phyloP scores from a whole-genome alignment of 352 stramenopile species.

The Salisapilia sapeloensis region DNA sequence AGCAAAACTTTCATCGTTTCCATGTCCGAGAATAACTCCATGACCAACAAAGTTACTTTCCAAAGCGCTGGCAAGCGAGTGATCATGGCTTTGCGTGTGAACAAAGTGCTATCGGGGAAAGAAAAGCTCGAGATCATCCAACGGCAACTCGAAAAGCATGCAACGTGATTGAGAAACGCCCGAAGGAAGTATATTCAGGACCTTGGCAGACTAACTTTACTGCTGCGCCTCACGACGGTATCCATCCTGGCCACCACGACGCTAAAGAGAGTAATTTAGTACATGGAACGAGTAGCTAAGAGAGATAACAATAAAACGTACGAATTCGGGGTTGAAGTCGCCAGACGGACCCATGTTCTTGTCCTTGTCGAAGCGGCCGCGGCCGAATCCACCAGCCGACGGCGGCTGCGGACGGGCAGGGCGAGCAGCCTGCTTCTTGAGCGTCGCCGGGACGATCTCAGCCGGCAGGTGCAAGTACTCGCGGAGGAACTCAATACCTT shows the following conservation, averaged over 20 bases:
- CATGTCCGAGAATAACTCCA: not conserved
- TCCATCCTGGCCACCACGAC: conserved; percentile 63
- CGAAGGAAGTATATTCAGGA: too few relatives aligned
- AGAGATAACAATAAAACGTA: conserved; percentile 12
- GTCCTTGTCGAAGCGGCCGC: conserved; percentile 80
- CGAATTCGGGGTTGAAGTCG: conserved; percentile 82
- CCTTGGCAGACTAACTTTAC: too few relatives aligned
- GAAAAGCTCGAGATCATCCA: conserved; percentile 49
- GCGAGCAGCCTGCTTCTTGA: conserved; percentile 92
- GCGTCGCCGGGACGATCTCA: conserved; percentile 97
- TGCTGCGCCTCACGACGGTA: conserved; percentile 78
- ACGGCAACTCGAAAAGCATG: conserved; percentile 21
- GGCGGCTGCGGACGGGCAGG: conserved; percentile 65
- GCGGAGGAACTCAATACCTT: conserved; percentile 98
- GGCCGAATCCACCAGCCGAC: conserved; percentile 56
- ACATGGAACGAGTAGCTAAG: too few relatives aligned
- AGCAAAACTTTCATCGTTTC: too few relatives aligned
- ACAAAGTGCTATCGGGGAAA: conserved; percentile 15
- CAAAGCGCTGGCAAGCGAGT: conserved; percentile 43
- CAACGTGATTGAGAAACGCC: too few relatives aligned
- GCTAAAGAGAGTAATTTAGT: too few relatives aligned
- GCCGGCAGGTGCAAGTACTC: conserved; percentile 95
- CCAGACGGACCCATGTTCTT: conserved; percentile 77
- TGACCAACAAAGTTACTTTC: conserved; percentile 4
- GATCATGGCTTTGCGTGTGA: conserved; percentile 48